Evolutionary conservation across 345 rosid species (phyloP).

Genomic region (Alliaria petiolata): DNA sequence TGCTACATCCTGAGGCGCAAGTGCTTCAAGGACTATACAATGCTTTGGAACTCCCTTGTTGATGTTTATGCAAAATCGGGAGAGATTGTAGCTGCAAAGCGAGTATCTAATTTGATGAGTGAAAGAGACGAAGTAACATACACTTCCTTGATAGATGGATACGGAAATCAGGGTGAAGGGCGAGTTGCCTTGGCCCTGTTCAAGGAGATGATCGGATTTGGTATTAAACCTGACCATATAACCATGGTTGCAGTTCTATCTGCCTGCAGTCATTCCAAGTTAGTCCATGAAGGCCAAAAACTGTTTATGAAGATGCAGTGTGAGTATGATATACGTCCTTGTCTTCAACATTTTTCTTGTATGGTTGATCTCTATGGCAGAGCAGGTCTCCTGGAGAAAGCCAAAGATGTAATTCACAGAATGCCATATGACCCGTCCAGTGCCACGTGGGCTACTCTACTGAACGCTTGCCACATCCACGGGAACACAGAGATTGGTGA

Average conservation of each 20-base stretch:
- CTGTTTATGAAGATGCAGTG: slow-evolving; percentile 47
- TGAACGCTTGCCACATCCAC: slow-evolving; percentile 61
- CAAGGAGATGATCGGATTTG: slow-evolving; percentile 46
- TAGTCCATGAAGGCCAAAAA: slow-evolving; percentile 52
- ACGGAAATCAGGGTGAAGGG: slow-evolving; percentile 69
- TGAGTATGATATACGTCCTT: slow-evolving; percentile 44
- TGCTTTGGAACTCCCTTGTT: slow-evolving; percentile 68
- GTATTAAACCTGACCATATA: slow-evolving; percentile 64
- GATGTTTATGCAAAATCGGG: slow-evolving; percentile 85
- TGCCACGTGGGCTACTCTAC: slow-evolving; percentile 67
- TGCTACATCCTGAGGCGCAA: slow-evolving; percentile 56
- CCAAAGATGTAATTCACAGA: slow-evolving; percentile 42
- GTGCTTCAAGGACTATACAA: slow-evolving; percentile 41
- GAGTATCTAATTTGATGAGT: slow-evolving; percentile 51
- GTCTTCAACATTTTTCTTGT: slow-evolving; percentile 62
- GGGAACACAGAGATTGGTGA: slow-evolving; percentile 59
- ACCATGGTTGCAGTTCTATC: slow-evolving; percentile 83
- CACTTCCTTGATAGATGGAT: slow-evolving; percentile 76
- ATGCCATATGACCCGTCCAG: slow-evolving; percentile 61
- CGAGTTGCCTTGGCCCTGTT: slow-evolving; percentile 47
- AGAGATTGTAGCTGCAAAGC: slow-evolving; percentile 49
- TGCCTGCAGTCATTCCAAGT: slow-evolving; percentile 83
- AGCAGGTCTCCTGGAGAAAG: slow-evolving; percentile 58
- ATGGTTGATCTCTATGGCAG: slow-evolving; percentile 81
- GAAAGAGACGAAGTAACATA: slow-evolving; percentile 67